phyloP scores from a whole-genome alignment of 352 stramenopile species.

The Pythium folliculosum region DNA sequence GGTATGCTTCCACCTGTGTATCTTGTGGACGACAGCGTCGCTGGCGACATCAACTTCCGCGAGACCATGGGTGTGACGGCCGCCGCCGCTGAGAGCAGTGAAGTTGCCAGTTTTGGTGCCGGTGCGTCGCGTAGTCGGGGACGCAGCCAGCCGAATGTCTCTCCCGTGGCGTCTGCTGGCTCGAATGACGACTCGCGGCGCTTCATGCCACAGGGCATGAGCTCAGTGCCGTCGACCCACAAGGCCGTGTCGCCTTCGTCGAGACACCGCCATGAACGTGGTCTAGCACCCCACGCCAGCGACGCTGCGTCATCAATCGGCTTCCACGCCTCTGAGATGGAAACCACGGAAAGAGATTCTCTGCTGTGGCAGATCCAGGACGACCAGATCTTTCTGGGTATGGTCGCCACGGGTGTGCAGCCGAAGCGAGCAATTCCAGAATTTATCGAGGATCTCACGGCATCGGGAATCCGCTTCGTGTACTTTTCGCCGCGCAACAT shows the following conservation, averaged over 20 bases:
- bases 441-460: conserved; percentile 95
- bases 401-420: conserved; percentile 95
- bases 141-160: conserved; percentile 21
- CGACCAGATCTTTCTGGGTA: conserved; percentile 97
- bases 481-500: conserved; percentile 99
- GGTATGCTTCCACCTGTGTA: conserved; percentile 71
- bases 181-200: conserved; percentile 20
- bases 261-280: conserved; percentile 20
- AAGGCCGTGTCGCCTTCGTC: conserved; percentile 22
- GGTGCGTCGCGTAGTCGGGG: conserved; percentile 19
- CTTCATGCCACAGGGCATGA: conserved; percentile 19
- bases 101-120: conserved; percentile 14
- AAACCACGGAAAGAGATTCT: conserved; percentile 56
- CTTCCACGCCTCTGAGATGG: conserved; percentile 51
- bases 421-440: conserved; percentile 94
- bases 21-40: conserved; percentile 74
- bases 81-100: conserved; percentile 9
- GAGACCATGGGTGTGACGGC: conserved; percentile 27
- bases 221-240: conserved; percentile 19
- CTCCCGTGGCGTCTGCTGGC: conserved; percentile 15
- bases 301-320: conserved; percentile 59
- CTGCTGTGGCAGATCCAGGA: conserved; percentile 88
- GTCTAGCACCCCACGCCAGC: conserved; percentile 29
- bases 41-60: conserved; percentile 47
- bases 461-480: conserved; percentile 96